phyloP scores from a whole-genome alignment of 1,284 basidiomycete genomes.

The Microbotryum violaceum region DNA sequence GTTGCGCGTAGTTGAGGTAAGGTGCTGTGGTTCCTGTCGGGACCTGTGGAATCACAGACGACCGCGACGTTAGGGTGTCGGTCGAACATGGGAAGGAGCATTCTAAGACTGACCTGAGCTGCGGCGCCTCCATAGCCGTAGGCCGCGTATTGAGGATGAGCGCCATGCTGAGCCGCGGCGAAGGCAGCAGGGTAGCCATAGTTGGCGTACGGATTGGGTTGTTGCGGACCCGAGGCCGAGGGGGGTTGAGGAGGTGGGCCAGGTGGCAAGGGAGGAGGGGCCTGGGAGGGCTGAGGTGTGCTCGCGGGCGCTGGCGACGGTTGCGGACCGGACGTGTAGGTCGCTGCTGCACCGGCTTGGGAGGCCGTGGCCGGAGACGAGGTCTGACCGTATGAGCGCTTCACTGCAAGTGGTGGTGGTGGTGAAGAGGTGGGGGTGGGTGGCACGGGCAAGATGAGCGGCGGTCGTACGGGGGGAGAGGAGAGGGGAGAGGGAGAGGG shows the following conservation, averaged over 20 bases:
- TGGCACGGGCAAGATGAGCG: neutral
- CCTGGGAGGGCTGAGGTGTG: neutral
- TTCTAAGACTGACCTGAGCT: conserved; percentile 4
- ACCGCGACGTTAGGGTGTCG: neutral
- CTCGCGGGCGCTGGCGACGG: neutral
- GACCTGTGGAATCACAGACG: neutral
- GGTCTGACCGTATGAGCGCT: conserved; percentile 10
- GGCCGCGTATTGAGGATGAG: conserved; percentile 29
- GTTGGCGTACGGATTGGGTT: neutral
- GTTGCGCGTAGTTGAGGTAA: conserved; percentile 3
- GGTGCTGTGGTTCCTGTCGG: conserved; percentile 1
- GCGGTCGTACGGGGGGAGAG: neutral
- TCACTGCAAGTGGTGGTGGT: conserved; percentile 50
- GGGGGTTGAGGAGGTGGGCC: conserved; percentile 3
- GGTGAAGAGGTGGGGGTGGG: conserved; percentile 48
- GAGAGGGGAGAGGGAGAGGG: neutral
- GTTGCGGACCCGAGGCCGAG: neutral
- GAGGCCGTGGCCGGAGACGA: conserved; percentile 1
- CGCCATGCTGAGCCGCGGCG: conserved; percentile 9
- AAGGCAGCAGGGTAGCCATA: neutral
- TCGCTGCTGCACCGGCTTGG: neutral
- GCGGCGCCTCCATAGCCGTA: conserved; percentile 25
- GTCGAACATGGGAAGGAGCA: fast-evolving
- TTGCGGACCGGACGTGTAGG: conserved; percentile 8
- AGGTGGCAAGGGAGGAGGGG: neutral